Evolutionary conservation across 371 early-diverging fungal genomes (phyloP).

Genomic region (Mucor circinelloides): DNA sequence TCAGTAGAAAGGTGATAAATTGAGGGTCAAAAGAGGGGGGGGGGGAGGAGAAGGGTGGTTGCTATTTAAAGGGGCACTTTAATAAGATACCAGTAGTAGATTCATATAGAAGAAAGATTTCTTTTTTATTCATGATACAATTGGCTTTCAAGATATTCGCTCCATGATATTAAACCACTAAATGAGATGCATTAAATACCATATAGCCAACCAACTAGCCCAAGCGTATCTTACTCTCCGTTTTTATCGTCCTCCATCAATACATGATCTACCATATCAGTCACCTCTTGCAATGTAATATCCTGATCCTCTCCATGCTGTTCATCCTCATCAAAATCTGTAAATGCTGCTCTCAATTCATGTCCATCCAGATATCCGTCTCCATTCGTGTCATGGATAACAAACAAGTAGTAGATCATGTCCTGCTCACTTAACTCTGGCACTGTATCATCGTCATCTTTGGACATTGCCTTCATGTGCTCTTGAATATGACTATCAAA

Average conservation of each 20-base stretch:
- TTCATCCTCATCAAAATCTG: constrained; percentile 36
- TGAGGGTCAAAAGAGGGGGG: background rate
- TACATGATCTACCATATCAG: constrained; percentile 16
- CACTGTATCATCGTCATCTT: constrained; percentile 7
- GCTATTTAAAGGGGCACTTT: background rate
- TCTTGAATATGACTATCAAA: constrained; percentile 37
- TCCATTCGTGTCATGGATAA: constrained; percentile 64
- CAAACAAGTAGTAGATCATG: constrained; percentile 52
- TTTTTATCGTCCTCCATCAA: constrained; percentile 62
- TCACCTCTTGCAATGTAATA: constrained; percentile 38
- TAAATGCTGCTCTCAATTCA: constrained; percentile 66
- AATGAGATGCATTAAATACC: background rate
- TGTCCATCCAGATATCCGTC: constrained; percentile 75
- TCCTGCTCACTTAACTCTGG: constrained; percentile 9
- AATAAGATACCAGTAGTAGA: background rate
- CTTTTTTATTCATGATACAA: constrained; percentile 53
- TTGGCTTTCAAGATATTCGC: constrained; percentile 72
- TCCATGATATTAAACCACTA: constrained; percentile 75
- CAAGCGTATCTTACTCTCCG: constrained; percentile 44
- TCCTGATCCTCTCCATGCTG: constrained; percentile 18
- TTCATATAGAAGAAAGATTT: background rate
- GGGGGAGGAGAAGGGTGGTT: background rate
- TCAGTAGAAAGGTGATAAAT: background rate
- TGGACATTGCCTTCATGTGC: constrained; percentile 35
- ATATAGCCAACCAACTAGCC: background rate